Evolutionary conservation across 2,329 filamentous ascomycete species (phyloP).

Genomic region (Diaporthe ilicicola): DNA sequence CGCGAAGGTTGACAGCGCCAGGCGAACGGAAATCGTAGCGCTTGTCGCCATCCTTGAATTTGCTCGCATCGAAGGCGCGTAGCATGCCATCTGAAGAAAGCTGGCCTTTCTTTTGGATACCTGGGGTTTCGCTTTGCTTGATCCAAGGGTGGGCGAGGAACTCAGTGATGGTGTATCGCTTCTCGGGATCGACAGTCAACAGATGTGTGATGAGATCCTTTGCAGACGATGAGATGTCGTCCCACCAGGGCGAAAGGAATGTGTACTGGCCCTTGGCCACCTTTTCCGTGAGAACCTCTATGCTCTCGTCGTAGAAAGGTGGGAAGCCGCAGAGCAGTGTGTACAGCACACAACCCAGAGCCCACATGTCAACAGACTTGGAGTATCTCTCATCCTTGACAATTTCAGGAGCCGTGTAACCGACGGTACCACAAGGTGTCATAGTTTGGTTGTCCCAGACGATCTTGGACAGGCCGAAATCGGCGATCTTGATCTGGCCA

Average conservation of each 20-base stretch:
- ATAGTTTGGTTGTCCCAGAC: conserved; percentile 99
- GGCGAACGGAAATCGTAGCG: conserved; percentile 94
- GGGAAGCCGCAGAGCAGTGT: conserved; percentile 97
- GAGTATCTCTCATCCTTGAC: conserved; percentile 99
- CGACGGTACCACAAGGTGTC: conserved; percentile 98
- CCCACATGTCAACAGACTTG: conserved; percentile 99
- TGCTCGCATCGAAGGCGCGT: conserved; percentile 65
- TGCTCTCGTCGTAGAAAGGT: conserved; percentile 98
- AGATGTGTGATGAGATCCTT: conserved; percentile 95
- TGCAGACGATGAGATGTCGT: conserved; percentile 94
- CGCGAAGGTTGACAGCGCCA: conserved; percentile 91
- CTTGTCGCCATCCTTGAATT: conserved; percentile 66
- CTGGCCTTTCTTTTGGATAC: conserved; percentile 64
- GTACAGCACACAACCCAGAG: conserved; percentile 94
- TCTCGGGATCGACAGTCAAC: conserved; percentile 91
- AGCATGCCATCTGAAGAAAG: conserved; percentile 52
- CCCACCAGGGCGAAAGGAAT: conserved; percentile 99
- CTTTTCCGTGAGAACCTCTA: conserved; percentile 96
- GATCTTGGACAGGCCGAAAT: conserved; percentile 97
- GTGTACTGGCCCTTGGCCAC: conserved; percentile 97
- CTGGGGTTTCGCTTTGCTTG: conserved; percentile 66
- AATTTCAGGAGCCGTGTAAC: conserved; percentile 97
- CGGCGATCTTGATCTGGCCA: conserved; percentile 94
- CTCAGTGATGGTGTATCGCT: conserved; percentile 91
- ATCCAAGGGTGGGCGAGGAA: conserved; percentile 98